These are phyloP conservation scores for Kwoniella heveanensis DNA, from an alignment of 768 basidiomycete genomes.

Conservation along the genomic window DNA sequence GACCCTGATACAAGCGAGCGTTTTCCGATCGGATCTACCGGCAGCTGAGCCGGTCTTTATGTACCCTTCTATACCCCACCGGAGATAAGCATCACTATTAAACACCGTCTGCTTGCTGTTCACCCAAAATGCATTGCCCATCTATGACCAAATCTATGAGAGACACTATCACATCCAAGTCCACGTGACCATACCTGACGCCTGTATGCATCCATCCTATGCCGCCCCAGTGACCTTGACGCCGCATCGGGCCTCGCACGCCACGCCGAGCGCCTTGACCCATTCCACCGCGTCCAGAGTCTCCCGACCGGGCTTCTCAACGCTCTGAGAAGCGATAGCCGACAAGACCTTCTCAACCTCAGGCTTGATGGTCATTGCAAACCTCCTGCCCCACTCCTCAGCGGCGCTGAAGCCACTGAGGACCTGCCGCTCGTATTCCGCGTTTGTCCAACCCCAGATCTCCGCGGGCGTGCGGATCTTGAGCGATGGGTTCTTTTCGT, in stretches of 20 bases:
- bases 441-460: conserved; percentile 44
- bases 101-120: too few relatives aligned
- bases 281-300: conserved; percentile 39
- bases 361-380: conserved; percentile 45
- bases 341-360: conserved; percentile 48
- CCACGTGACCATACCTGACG: not conserved
- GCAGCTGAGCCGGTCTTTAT: not conserved
- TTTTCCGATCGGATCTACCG: not conserved
- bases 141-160: not conserved
- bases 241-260: conserved; percentile 41
- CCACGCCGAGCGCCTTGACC: conserved; percentile 41
- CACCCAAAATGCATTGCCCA: not conserved
- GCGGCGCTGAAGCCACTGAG: conserved; percentile 51
- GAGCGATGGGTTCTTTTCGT: conserved; percentile 13
- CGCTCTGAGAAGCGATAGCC: conserved; percentile 18
- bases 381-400: conserved; percentile 48
- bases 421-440: conserved; percentile 53
- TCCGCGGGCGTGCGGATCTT: conserved; percentile 35
- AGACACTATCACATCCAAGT: not conserved
- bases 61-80: too few relatives aligned
- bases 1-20: too few relatives aligned
- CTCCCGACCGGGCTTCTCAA: conserved; percentile 26
- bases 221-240: conserved; percentile 23
- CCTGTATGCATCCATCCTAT: too few relatives aligned
- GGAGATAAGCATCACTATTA: too few relatives aligned